Conservation (phyloP, 139 green algal genomes). For the Spirogloea muscicola region DNA sequence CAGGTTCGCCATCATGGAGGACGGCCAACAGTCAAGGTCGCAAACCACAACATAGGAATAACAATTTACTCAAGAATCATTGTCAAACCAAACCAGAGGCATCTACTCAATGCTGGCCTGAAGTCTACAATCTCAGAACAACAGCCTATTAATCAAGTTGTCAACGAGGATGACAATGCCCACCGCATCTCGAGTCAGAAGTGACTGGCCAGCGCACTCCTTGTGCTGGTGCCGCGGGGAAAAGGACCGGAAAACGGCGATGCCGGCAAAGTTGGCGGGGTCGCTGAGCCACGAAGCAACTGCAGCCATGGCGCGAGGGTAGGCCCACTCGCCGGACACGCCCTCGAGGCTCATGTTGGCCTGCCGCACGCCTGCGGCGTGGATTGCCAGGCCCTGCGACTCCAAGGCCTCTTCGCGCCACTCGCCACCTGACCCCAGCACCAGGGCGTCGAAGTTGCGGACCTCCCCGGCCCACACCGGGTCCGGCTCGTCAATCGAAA, state of each 20-base stretch:
- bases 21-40: too few species aligned
- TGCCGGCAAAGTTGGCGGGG: conserved; percentile 10
- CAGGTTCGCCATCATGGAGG: too few species aligned
- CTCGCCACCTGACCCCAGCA: conserved; percentile 1
- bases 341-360: conserved; percentile 12
- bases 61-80: too few species aligned
- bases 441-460: conserved; percentile 1
- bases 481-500: conserved; percentile 11
- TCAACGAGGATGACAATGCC: too few species aligned
- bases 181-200: too few species aligned
- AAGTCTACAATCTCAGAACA: too few species aligned
- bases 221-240: background rate
- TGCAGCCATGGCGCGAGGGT: conserved; percentile 8
- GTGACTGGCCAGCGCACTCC: conserved; percentile 19
- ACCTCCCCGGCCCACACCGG: conserved; percentile 18
- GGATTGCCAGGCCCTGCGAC: conserved; percentile 4
- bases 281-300: conserved; percentile 12
- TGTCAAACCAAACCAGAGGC: too few species aligned
- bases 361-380: background rate
- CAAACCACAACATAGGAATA: too few species aligned
- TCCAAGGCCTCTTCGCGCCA: conserved; percentile 18
- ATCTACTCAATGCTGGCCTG: too few species aligned
- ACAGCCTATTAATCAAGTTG: too few species aligned
- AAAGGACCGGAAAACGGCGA: conserved; percentile 16
- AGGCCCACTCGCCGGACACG: conserved; percentile 24